These are phyloP conservation scores for Heimioporus sp. DNA, from an alignment of 768 basidiomycete genomes.

Conservation along the genomic window DNA sequence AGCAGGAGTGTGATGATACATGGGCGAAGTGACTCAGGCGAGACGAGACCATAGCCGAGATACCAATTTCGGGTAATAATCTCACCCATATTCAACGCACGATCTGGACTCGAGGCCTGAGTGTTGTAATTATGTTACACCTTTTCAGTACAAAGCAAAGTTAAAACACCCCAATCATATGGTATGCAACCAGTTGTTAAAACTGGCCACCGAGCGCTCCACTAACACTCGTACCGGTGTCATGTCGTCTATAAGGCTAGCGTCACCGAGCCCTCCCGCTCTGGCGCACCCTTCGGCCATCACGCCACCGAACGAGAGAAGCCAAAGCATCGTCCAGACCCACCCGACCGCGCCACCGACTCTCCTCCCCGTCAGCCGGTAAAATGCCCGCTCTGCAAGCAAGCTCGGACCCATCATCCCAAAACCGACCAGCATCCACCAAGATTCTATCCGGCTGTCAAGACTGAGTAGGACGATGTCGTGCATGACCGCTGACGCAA, in stretches of 20 bases:
- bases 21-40: too few relatives aligned
- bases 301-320: constrained; percentile 21
- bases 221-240: constrained; percentile 1
- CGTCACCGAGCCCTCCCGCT: constrained; percentile 9
- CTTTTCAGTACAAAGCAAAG: too few relatives aligned
- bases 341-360: constrained; percentile 32
- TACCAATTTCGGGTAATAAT: too few relatives aligned
- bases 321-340: constrained; percentile 35
- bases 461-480: constrained; percentile 49
- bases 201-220: constrained; percentile 5
- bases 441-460: constrained; percentile 43
- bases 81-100: too few relatives aligned
- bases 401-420: constrained; percentile 52
- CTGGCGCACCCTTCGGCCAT: constrained; percentile 22
- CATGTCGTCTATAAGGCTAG: constrained; percentile 3
- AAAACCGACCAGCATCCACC: constrained; percentile 46
- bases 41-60: too few relatives aligned
- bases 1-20: too few relatives aligned
- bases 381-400: constrained; percentile 40
- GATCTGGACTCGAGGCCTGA: too few relatives aligned
- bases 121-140: too few relatives aligned
- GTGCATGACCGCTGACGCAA: constrained; percentile 57
- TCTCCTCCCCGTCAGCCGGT: constrained; percentile 21
- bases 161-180: background rate
- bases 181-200: constrained; percentile 15